Evolutionary conservation across 148 eudicot genomes (phyloP).

Genomic region (Cornus florida): DNA sequence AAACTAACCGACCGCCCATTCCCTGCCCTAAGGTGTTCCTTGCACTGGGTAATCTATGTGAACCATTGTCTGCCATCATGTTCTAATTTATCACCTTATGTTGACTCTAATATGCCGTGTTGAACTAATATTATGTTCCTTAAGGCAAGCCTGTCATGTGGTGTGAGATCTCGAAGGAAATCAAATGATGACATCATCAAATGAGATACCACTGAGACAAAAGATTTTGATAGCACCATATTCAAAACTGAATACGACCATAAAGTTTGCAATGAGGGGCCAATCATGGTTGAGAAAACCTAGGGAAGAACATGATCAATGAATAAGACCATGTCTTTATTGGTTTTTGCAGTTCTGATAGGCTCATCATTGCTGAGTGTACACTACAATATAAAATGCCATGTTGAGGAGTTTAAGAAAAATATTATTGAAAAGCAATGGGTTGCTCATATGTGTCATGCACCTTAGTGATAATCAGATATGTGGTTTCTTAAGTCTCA

Average conservation of each 20-base stretch:
- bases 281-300: conserved; percentile 1
- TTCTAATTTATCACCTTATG: not conserved
- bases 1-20: too few species aligned
- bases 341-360: not conserved
- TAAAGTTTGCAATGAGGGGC: not conserved
- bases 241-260: not conserved
- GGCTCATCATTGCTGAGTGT: not conserved
- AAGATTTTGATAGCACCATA: not conserved
- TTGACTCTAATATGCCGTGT: too few species aligned
- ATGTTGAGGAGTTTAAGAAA: not conserved
- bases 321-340: not conserved
- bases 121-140: not conserved
- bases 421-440: not conserved
- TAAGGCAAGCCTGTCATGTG: not conserved
- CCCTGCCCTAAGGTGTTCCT: not conserved
- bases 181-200: not conserved
- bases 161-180: conserved; percentile 2
- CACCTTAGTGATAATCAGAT: not conserved
- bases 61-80: not conserved
- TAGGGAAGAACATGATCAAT: not conserved
- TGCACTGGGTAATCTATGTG: not conserved
- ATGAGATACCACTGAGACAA: not conserved
- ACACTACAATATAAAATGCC: not conserved
- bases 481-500: not conserved
- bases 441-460: not conserved